Conservation (phyloP, 2,329 filamentous ascomycete genomes). For the Verticillium klebahnii region DNA sequence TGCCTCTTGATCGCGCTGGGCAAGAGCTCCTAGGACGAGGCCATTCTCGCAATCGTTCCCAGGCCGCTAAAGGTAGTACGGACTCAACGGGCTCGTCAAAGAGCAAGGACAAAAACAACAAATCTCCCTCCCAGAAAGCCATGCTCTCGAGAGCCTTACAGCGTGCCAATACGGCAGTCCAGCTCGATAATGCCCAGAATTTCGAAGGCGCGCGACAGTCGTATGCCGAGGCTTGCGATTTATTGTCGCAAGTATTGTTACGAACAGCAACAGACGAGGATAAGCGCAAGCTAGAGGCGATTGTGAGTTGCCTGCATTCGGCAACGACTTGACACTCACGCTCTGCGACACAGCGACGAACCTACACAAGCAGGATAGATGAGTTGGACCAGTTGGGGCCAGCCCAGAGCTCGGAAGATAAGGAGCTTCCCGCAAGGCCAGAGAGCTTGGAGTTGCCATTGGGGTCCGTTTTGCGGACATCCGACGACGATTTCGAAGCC, state of each 20-base stretch:
- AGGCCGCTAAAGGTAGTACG: conserved; percentile 36
- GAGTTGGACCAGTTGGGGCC: conserved; percentile 74
- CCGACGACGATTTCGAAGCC: conserved; percentile 40
- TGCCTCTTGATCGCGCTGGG: not conserved
- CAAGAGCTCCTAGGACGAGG: conserved; percentile 20
- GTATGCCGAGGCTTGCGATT: conserved; percentile 83
- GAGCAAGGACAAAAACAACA: conserved; percentile 27
- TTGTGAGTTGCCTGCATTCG: conserved; percentile 57
- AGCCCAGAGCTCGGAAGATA: conserved; percentile 50
- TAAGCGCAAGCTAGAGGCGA: conserved; percentile 83
- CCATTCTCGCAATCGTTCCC: conserved; percentile 43
- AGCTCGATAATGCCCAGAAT: conserved; percentile 94
- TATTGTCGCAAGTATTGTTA: conserved; percentile 83
- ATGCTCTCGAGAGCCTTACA: conserved; percentile 96
- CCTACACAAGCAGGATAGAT: conserved; percentile 84
- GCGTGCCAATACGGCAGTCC: conserved; percentile 92
- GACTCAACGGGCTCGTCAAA: conserved; percentile 34
- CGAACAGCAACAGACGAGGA: conserved; percentile 84
- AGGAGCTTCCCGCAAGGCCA: conserved; percentile 69
- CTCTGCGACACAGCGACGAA: conserved; percentile 59
- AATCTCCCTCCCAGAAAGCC: conserved; percentile 74
- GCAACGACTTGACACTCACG: not conserved
- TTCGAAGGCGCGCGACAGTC: conserved; percentile 87
- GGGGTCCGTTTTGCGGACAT: conserved; percentile 23
- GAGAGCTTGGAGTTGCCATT: conserved; percentile 52